Evolutionary conservation across 2,329 filamentous ascomycete species (phyloP), one percentile per base, ranked within the genome.

Genomic region (Phaeosphaeriaceae sp.): DNA sequence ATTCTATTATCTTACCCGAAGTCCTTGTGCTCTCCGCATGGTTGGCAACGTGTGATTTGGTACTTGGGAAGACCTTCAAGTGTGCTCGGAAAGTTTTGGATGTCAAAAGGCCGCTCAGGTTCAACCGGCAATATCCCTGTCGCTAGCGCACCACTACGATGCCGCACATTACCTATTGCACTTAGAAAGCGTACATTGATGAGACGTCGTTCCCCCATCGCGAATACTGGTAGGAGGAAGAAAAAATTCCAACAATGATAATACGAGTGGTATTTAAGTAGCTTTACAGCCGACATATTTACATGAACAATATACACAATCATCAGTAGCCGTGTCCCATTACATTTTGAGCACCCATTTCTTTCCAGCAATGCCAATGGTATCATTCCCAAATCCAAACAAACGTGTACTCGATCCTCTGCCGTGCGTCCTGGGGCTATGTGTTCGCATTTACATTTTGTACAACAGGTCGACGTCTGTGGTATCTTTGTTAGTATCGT

Each of bases 391-490:
- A 12, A 35, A 32, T 35, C 13, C 30, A 35, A 34, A 26, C 30
- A 18, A 34, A 26, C 18, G 8, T 35, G 41, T 18, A 35, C 7
- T 35, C 18, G 16, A 36, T 36, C 18, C 23, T 30, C 11, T 26
- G 23, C 23, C 23, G 23, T 3, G 23, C 7, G 23, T 11, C 23
- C 23, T 26, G 11, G 23, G 18, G 12, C 20, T 23, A 20, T 26
- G 12, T 15, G 16, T 29, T n/a, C 28, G 18, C 20, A 39, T 61
- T 60, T 68, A 77, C 75, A 77, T 78, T 51, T 77, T 74, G 57
- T 77, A 78, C 42, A 77, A 63, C 29, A 78, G 58, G 54, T 78
- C 73, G 44, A 67, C 70, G 58, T 78, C 75, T 77, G 52, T 8
- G 3, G 4, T 8, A 13, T 11, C 8, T 34, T n/a, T 12, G 47